Evolutionary conservation across 177 flowering plant genomes (phyloP).

Genomic region (Vitis hybrid): DNA sequence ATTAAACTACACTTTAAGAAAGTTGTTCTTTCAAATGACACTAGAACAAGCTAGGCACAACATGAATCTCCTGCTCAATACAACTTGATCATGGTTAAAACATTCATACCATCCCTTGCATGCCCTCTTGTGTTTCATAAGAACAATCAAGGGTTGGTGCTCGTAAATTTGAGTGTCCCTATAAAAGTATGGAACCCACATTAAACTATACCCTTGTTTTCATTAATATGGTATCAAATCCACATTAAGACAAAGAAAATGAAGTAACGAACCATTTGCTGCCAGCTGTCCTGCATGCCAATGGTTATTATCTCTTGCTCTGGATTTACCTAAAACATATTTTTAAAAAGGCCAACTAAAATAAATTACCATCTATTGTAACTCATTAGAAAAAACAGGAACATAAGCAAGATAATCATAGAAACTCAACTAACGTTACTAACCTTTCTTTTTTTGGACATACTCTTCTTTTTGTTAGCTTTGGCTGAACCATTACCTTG

Average conservation of each 20-base stretch:
- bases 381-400: neutral
- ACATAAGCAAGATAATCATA: neutral
- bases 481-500: conserved; percentile 12
- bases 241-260: neutral
- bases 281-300: conserved; percentile 27
- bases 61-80: neutral
- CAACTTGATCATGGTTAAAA: neutral
- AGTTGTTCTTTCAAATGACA: too few species aligned
- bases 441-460: conserved; percentile 23
- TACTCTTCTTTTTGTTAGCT: conserved; percentile 6
- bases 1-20: neutral
- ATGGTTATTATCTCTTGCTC: conserved; percentile 18
- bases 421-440: neutral
- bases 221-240: neutral
- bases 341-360: conserved; percentile 1
- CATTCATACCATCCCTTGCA: conserved; percentile 20
- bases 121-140: conserved; percentile 18
- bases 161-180: conserved; percentile 21
- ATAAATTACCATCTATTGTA: neutral
- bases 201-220: neutral
- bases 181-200: conserved; percentile 10
- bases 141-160: conserved; percentile 21
- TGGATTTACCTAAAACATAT: conserved; percentile 15
- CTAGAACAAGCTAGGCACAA: too few species aligned
- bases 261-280: conserved; percentile 20